Percentiles rank a stretch among this genome's conserved stretches.
These are phyloP conservation scores for Moesziomyces aphidis DNA, from an alignment of 1,284 basidiomycete genomes.

Conservation along the genomic window DNA sequence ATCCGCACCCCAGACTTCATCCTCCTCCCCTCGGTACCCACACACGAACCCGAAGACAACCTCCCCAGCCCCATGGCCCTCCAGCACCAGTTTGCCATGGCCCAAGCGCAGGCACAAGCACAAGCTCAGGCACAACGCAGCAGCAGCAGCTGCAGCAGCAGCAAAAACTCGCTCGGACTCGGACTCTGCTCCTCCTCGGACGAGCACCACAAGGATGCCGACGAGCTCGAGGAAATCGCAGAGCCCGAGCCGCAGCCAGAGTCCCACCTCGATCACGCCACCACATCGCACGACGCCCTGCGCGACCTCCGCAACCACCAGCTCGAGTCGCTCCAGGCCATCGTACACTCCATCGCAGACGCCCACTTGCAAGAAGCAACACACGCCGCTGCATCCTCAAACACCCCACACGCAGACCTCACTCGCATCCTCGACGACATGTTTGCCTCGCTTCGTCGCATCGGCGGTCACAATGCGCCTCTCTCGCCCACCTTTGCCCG, in stretches of 20 bases:
- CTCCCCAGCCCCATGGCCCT: constrained; percentile 30
- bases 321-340: constrained; percentile 29
- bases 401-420: constrained; percentile 7
- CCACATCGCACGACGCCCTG: constrained; percentile 15
- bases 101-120: too few species aligned
- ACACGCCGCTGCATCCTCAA: neutral
- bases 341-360: constrained; percentile 36
- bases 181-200: too few species aligned
- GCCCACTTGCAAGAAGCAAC: constrained; percentile 15
- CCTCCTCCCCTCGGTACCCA: constrained; percentile 46
- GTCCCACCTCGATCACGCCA: constrained; percentile 4
- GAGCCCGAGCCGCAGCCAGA: constrained; percentile 23
- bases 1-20: constrained; percentile 45
- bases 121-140: constrained; percentile 22
- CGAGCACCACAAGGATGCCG: constrained; percentile 1
- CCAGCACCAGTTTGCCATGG: constrained; percentile 36
- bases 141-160: too few species aligned
- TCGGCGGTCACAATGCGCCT: constrained; percentile 31
- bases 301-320: constrained; percentile 31
- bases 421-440: constrained; percentile 38
- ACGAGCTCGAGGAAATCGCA: constrained; percentile 39
- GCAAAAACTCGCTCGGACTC: constrained; percentile 4
- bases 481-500: constrained; percentile 32
- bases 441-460: constrained; percentile 35
- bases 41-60: constrained; percentile 52